Percentiles rank a stretch among this genome's conserved stretches.
phyloP scores from a whole-genome alignment of 441 rosid species.

The Rhodomyrtus psidioides region DNA sequence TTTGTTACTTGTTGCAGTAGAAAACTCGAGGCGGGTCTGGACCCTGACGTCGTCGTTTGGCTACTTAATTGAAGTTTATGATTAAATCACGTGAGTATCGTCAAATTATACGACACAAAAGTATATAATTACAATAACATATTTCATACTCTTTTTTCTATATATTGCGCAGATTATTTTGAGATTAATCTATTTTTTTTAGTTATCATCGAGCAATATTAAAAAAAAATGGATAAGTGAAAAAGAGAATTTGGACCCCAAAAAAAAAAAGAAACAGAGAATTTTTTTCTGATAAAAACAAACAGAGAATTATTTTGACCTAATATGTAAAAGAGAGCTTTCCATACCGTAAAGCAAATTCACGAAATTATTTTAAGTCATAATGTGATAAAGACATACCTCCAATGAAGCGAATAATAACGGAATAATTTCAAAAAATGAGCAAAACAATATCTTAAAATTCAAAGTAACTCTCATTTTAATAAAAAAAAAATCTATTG shows the following conservation, averaged over 20 bases:
- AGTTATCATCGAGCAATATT: neutral
- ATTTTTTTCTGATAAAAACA: neutral
- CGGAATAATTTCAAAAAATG: neutral
- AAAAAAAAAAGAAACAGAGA: neutral
- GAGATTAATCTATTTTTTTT: neutral
- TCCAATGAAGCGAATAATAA: neutral
- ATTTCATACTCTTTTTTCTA: neutral
- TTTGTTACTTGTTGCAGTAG: neutral
- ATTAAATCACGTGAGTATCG: no score
- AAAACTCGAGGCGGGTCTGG: neutral
- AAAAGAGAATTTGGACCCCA: rapidly evolving
- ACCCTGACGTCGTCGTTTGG: neutral
- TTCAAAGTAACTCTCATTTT: neutral
- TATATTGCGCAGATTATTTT: neutral
- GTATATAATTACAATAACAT: neutral
- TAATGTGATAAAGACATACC: neutral
- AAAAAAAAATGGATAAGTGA: neutral
- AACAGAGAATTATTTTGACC: neutral
- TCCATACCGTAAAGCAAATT: neutral
- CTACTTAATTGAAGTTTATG: neutral
- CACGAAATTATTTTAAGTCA: neutral
- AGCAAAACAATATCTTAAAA: neutral
- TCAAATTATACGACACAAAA: neutral
- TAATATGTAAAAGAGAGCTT: neutral
- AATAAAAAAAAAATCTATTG: neutral